Evolutionary conservation across 129 eudicot genomes (phyloP).

Genomic region (Arctium minus): DNA sequence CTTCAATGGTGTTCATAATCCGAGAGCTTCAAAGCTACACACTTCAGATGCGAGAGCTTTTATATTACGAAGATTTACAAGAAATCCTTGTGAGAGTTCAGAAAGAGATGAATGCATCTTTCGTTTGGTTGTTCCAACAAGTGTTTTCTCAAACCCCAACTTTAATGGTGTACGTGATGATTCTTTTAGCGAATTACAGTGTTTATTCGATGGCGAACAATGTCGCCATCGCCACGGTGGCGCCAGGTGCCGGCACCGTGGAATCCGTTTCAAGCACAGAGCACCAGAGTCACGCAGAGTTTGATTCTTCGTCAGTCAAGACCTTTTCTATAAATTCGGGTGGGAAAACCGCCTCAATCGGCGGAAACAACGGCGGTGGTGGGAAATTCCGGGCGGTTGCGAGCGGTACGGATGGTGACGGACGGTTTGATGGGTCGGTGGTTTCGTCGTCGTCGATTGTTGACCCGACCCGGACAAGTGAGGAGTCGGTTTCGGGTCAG

Average conservation of each 20-base stretch:
- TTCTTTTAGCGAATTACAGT: slow-evolving; percentile 78
- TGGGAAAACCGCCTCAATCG: slow-evolving; percentile 41
- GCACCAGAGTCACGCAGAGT: neutral
- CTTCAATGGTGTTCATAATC: slow-evolving; percentile 91
- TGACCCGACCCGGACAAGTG: slow-evolving; percentile 30
- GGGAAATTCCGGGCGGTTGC: slow-evolving; percentile 49
- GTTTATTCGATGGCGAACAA: slow-evolving; percentile 61
- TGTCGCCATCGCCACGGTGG: slow-evolving; percentile 33
- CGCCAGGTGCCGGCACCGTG: slow-evolving; percentile 14
- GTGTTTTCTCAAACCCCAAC: slow-evolving; percentile 88
- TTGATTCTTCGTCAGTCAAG: slow-evolving; percentile 49
- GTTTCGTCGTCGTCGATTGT: slow-evolving; percentile 23
- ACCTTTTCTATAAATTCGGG: slow-evolving; percentile 30
- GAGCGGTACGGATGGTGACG: slow-evolving; percentile 77
- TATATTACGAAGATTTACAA: slow-evolving; percentile 69
- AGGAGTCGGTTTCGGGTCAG: slow-evolving; percentile 52
- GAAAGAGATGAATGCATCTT: slow-evolving; percentile 80
- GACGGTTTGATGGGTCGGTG: slow-evolving; percentile 38
- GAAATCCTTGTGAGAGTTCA: slow-evolving; percentile 71
- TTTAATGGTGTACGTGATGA: slow-evolving; percentile 86
- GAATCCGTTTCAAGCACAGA: slow-evolving; percentile 25
- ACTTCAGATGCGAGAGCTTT: slow-evolving; percentile 68
- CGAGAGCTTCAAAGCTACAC: slow-evolving; percentile 83
- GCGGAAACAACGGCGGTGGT: slow-evolving; percentile 82
- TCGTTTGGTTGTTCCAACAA: slow-evolving; percentile 91